Percentiles rank a stretch among this genome's conserved stretches.
Conservation (phyloP, 2,329 filamentous ascomycete genomes). For the Sporothrix dimorphospora region DNA sequence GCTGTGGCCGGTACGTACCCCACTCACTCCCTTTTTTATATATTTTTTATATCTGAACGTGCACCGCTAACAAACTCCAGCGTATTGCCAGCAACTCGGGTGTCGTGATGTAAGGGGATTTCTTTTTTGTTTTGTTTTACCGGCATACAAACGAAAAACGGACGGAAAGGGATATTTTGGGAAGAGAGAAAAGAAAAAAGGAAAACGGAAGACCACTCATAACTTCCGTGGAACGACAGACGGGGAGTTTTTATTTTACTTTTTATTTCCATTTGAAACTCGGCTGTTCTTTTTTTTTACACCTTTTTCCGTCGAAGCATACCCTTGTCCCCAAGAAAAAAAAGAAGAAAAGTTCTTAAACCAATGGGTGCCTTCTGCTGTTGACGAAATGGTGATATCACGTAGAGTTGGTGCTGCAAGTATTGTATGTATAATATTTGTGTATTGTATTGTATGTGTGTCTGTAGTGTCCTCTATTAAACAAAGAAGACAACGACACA, state of each 20-base stretch:
- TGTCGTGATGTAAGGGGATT: conserved; percentile 91
- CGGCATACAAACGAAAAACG: conserved; percentile 22
- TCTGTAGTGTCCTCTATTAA: conserved; percentile 2
- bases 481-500: background rate
- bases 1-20: conserved; percentile 86
- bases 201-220: conserved; percentile 1
- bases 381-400: background rate
- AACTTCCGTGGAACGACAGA: conserved; percentile 2
- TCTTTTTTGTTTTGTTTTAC: conserved; percentile 13
- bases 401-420: background rate
- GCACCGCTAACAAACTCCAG: conserved; percentile 51
- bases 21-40: background rate
- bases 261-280: conserved; percentile 22
- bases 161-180: background rate
- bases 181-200: background rate
- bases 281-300: conserved; percentile 19
- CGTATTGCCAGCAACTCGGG: conserved; percentile 99
- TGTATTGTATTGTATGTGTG: conserved; percentile 6
- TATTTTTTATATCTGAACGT: no score
- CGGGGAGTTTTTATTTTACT: conserved; percentile 19
- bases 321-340: conserved; percentile 16
- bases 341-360: conserved; percentile 29
- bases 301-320: background rate
- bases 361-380: no score
- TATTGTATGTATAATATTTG: background rate